These are phyloP conservation scores for Tylopilus sp. DNA, from an alignment of 1,284 basidiomycete genomes.

Conservation along the genomic window DNA sequence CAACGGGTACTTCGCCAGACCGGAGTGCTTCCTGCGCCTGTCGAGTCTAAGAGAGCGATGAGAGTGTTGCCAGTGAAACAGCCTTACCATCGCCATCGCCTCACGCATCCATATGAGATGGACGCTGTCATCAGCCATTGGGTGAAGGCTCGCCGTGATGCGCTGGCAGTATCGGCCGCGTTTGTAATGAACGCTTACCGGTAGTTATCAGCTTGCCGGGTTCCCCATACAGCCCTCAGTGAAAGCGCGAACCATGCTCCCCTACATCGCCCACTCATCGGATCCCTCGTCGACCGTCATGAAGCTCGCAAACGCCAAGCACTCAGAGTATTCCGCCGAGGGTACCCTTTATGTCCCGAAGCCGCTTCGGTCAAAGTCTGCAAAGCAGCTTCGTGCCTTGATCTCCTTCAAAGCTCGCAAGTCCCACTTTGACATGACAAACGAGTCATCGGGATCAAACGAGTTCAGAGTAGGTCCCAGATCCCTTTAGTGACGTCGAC, in stretches of 20 bases:
- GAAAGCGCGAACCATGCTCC: too few species aligned
- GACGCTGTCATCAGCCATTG: neutral
- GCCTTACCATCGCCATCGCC: slow-evolving; percentile 51
- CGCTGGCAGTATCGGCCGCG: neutral
- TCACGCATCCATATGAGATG: slow-evolving; percentile 49
- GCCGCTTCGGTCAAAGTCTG: slow-evolving; percentile 61
- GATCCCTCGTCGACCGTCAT: slow-evolving; percentile 11
- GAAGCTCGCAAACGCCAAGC: slow-evolving; percentile 19
- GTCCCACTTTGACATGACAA: slow-evolving; percentile 80
- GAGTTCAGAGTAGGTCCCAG: slow-evolving; percentile 74
- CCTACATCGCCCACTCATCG: slow-evolving; percentile 6
- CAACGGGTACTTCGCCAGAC: slow-evolving; percentile 91
- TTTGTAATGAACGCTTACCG: neutral
- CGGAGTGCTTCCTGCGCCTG: slow-evolving; percentile 84
- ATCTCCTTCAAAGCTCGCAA: slow-evolving; percentile 82
- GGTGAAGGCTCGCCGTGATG: too few species aligned
- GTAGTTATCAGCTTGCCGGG: slow-evolving; percentile 3
- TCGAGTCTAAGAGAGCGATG: slow-evolving; percentile 2
- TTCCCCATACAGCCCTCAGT: too few species aligned
- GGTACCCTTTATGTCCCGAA: slow-evolving; percentile 73
- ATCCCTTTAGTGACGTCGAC: neutral
- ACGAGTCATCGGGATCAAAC: slow-evolving; percentile 69
- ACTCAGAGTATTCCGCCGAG: slow-evolving; percentile 51
- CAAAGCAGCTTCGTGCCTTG: slow-evolving; percentile 69
- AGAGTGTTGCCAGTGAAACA: neutral